Evolutionary conservation across 768 basidiomycete genomes (phyloP).

Genomic region (Suillus ampliporus): DNA sequence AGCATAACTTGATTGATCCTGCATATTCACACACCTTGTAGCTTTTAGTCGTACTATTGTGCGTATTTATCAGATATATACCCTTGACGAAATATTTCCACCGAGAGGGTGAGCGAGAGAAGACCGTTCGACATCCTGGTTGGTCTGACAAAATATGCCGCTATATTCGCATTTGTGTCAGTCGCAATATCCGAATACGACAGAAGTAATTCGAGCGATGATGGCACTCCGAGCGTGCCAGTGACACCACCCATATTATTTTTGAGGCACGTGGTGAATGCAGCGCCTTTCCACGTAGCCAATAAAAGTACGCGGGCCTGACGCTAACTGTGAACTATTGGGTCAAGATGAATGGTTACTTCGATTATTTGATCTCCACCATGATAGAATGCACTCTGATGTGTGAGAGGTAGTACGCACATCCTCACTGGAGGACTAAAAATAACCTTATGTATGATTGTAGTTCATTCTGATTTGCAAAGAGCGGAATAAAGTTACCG

Average conservation of each 20-base stretch:
- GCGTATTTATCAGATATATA: conserved; percentile 1
- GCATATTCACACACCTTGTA: background rate
- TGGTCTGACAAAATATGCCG: background rate
- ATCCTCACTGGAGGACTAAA: background rate
- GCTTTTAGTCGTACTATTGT: background rate
- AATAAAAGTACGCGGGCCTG: background rate
- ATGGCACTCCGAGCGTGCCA: background rate
- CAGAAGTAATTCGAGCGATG: background rate
- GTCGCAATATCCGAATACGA: background rate
- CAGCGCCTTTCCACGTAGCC: background rate
- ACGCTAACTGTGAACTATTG: no score
- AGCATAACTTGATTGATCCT: background rate
- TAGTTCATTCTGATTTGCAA: background rate
- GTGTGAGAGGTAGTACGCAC: background rate
- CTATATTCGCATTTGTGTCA: background rate
- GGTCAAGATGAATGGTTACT: background rate
- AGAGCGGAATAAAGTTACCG: background rate
- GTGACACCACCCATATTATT: background rate
- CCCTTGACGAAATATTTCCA: background rate
- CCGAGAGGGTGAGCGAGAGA: background rate
- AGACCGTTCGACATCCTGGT: background rate
- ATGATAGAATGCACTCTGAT: background rate
- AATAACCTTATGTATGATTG: background rate
- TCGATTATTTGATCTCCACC: background rate
- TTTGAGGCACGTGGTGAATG: background rate